Percentiles rank a stretch among this genome's conserved stretches.
These are phyloP conservation scores for Lasiosphaeria ovina DNA, from an alignment of 495 filamentous ascomycete species.

Conservation along the genomic window DNA sequence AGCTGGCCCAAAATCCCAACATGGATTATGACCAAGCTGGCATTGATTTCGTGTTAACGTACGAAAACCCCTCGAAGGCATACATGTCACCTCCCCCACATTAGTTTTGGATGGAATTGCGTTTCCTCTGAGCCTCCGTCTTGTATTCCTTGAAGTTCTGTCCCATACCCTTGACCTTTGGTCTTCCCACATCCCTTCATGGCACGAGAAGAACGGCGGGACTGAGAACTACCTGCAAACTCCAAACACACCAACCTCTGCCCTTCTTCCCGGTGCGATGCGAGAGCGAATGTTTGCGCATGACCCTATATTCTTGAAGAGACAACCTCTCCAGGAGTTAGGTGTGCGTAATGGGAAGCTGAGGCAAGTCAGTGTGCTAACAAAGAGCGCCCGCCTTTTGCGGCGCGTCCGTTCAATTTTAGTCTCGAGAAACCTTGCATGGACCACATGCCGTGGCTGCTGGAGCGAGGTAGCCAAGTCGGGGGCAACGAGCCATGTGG, in stretches of 20 bases:
- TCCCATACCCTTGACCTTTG: background rate
- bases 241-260: background rate
- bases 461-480: conserved; percentile 56
- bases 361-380: conserved; percentile 15
- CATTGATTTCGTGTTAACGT: conserved; percentile 96
- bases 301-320: background rate
- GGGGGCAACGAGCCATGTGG: conserved; percentile 57
- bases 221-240: background rate
- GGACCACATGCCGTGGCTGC: conserved; percentile 81
- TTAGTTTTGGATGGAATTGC: conserved; percentile 15
- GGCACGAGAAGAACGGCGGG: background rate
- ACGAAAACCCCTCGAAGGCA: conserved; percentile 61
- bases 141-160: background rate
- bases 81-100: conserved; percentile 65
- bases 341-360: background rate
- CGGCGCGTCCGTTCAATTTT: conserved; percentile 15
- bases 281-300: background rate
- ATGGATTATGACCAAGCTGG: conserved; percentile 86
- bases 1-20: conserved; percentile 35
- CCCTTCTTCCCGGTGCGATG: background rate
- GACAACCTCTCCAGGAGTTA: background rate
- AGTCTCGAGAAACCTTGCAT: conserved; percentile 95
- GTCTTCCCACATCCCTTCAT: background rate
- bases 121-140: background rate
- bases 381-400: conserved; percentile 14